Evolutionary conservation across 1,284 basidiomycete species (phyloP).

Genomic region (Papiliotrema laurentii): DNA sequence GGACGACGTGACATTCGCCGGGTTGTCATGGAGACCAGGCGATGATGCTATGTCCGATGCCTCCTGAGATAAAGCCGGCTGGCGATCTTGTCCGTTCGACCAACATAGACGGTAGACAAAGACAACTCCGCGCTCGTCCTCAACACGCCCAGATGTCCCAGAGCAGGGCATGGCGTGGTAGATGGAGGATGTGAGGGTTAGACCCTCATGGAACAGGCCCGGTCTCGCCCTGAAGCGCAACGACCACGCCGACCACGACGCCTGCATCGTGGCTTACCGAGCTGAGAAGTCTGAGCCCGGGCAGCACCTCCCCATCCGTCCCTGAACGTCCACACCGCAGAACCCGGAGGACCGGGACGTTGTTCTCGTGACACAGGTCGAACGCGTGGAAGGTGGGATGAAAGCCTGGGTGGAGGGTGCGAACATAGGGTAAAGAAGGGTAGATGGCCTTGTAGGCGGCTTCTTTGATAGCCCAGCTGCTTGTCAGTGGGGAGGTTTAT

Average conservation of each 20-base stretch:
- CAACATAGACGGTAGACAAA: no score
- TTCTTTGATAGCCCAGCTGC: slow-evolving; percentile 80
- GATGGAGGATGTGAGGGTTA: no score
- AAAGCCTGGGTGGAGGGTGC: not conserved
- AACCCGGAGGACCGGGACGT: not conserved
- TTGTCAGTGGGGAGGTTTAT: not conserved
- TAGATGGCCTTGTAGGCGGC: slow-evolving; percentile 82
- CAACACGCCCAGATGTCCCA: no score
- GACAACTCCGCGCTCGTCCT: no score
- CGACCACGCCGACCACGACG: slow-evolving; percentile 69
- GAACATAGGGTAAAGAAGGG: slow-evolving; percentile 1
- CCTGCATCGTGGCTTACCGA: slow-evolving; percentile 82
- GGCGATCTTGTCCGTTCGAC: no score
- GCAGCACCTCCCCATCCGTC: slow-evolving; percentile 11
- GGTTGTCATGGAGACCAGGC: no score
- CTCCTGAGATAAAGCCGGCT: no score
- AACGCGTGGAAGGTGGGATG: slow-evolving; percentile 53
- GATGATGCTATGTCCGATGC: no score
- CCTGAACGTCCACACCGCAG: not conserved
- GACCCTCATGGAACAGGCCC: no score
- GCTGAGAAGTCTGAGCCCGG: slow-evolving; percentile 51
- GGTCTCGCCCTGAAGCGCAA: no score
- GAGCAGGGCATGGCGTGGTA: no score
- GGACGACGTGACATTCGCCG: no score
- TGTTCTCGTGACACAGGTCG: slow-evolving; percentile 20